Percentiles rank a stretch among this genome's conserved stretches.
Conservation (phyloP, 768 basidiomycete species). For the Naematelia encephala region DNA sequence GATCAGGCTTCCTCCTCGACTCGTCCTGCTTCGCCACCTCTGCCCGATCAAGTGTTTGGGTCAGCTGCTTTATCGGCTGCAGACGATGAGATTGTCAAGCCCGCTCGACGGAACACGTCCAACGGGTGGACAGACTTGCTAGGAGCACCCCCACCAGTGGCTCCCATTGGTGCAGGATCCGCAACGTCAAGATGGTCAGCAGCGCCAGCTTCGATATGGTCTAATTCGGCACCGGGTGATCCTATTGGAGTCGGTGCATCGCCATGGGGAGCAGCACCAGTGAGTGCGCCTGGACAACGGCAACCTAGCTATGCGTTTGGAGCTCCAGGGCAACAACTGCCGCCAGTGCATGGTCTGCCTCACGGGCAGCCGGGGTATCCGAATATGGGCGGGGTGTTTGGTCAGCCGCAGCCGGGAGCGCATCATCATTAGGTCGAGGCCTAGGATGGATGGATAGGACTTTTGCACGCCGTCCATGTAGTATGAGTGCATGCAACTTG, state of each 20-base stretch:
- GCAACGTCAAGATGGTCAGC: background rate
- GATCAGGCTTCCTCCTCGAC: conserved; percentile 10
- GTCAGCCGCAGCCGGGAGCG: background rate
- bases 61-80: conserved; percentile 45
- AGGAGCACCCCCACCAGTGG: background rate
- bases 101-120: background rate
- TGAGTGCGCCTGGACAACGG: background rate
- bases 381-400: background rate
- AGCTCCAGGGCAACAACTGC: background rate
- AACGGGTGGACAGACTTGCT: background rate
- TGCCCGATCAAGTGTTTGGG: conserved; percentile 42
- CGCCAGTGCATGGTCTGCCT: background rate
- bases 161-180: background rate
- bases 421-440: background rate
- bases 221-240: background rate
- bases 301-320: background rate
- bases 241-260: background rate
- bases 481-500: background rate
- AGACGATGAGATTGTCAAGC: conserved; percentile 46
- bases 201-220: background rate
- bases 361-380: background rate
- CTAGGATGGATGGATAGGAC: too few relatives aligned
- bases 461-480: background rate
- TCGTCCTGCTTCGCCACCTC: conserved; percentile 21
- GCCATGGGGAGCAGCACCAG: background rate